Evolutionary conservation across 73 alveolate genomes (phyloP).

Genomic region (Symbiodinium pilosum): DNA sequence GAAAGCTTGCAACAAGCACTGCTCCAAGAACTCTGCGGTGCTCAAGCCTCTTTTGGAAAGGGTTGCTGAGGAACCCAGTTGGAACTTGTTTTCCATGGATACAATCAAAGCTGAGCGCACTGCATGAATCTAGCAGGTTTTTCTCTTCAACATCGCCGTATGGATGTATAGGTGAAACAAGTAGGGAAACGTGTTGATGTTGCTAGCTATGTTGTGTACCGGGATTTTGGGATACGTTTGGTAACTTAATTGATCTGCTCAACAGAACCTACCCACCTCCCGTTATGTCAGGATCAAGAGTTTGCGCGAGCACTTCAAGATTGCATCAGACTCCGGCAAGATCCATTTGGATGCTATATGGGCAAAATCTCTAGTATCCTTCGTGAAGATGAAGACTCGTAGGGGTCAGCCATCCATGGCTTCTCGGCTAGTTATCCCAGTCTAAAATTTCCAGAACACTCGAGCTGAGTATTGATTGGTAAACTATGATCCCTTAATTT

Average conservation of each 20-base stretch:
- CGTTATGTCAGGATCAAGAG: no score
- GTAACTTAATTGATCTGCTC: no score
- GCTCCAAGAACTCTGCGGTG: not conserved
- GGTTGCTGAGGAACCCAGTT: not conserved
- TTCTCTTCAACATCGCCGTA: not conserved
- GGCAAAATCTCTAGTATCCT: not conserved
- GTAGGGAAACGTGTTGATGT: no score
- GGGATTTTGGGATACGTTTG: no score
- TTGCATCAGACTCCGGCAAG: not conserved
- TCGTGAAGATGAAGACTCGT: not conserved
- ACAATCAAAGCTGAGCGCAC: not conserved
- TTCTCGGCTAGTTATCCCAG: not conserved
- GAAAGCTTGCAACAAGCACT: not conserved
- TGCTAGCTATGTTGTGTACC: no score
- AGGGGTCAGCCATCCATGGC: not conserved
- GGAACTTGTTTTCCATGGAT: not conserved
- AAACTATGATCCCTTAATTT: no score
- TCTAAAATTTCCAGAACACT: no score
- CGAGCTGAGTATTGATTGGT: no score
- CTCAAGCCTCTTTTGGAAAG: not conserved
- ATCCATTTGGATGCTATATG: not conserved
- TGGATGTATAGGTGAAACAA: no score
- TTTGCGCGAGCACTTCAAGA: not conserved
- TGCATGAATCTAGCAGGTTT: not conserved
- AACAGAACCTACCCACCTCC: no score